phyloP scores from a whole-genome alignment of 228 moss, liverwort and hornwort species.

The Sphagnum fallax region DNA sequence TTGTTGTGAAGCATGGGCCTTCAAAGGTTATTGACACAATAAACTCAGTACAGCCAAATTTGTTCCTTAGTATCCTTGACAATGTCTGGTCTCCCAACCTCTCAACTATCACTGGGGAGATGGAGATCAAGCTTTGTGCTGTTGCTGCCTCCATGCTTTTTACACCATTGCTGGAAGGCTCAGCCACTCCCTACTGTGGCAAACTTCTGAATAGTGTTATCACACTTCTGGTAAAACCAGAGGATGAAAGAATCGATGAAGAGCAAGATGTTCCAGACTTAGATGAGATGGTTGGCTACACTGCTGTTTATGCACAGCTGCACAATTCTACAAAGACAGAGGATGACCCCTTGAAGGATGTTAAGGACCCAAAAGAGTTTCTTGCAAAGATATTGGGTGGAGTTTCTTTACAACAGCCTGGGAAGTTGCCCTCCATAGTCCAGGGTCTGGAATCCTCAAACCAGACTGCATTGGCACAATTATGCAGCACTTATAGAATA shows the following conservation, averaged over 20 bases:
- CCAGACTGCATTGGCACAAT: conserved; percentile 62
- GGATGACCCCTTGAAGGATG: conserved; percentile 78
- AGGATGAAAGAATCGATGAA: conserved; percentile 88
- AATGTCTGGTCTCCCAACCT: conserved; percentile 86
- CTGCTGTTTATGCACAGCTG: conserved; percentile 80
- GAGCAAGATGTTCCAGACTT: conserved; percentile 90
- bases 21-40: conserved; percentile 66
- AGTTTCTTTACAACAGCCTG: conserved; percentile 57
- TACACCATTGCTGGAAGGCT: conserved; percentile 48
- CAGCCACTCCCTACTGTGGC: conserved; percentile 51
- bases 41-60: conserved; percentile 70
- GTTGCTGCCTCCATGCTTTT: conserved; percentile 76
- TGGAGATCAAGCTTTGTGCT: conserved; percentile 78
- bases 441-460: conserved; percentile 65
- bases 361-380: conserved; percentile 68
- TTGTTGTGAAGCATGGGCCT: conserved; percentile 80
- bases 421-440: conserved; percentile 49
- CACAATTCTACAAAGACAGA: conserved; percentile 92
- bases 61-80: conserved; percentile 70
- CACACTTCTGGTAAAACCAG: conserved; percentile 77
- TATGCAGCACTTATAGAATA: conserved; percentile 63
- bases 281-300: conserved; percentile 89
- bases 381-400: conserved; percentile 61
- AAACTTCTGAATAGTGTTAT: conserved; percentile 73
- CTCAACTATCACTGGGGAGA: conserved; percentile 64